These are phyloP conservation scores for Oxytropis ochrocephala DNA, from an alignment of 306 rosid genomes.

Conservation along the genomic window DNA sequence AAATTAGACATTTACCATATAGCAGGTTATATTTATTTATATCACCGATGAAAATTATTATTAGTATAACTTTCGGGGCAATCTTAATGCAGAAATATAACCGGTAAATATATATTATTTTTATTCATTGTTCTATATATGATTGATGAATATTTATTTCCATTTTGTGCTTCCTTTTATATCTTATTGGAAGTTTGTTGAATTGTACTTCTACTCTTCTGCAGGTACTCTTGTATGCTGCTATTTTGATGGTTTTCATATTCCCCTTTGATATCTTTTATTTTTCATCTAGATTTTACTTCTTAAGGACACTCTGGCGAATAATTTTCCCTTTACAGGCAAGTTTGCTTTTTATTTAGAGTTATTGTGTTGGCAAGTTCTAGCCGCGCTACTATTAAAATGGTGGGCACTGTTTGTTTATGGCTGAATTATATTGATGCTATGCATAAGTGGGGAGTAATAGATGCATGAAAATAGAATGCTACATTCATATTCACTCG, in stretches of 20 bases:
- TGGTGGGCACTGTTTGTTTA: background rate
- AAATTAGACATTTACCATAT: background rate
- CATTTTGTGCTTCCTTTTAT: constrained; percentile 14
- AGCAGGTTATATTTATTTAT: background rate
- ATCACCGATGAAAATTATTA: background rate
- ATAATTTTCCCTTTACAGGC: constrained; percentile 93
- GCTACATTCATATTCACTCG: background rate
- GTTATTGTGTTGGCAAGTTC: background rate
- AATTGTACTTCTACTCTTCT: constrained; percentile 33
- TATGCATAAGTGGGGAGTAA: background rate
- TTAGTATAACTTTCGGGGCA: background rate
- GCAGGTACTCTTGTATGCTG: constrained; percentile 95
- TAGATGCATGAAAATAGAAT: background rate
- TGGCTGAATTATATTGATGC: constrained; percentile 6
- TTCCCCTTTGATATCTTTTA: constrained; percentile 95
- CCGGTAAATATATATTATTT: background rate
- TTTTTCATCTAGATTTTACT: constrained; percentile 81
- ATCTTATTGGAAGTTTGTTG: constrained; percentile 19
- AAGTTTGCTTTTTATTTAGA: constrained; percentile 35
- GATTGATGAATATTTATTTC: background rate
- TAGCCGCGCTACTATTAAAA: background rate
- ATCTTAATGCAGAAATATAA: constrained; percentile 5
- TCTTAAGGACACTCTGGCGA: constrained; percentile 88
- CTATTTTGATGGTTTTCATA: constrained; percentile 65
- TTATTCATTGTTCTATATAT: background rate